These are phyloP conservation scores for Cardamine occulta DNA, from an alignment of 345 rosid species.

Conservation along the genomic window DNA sequence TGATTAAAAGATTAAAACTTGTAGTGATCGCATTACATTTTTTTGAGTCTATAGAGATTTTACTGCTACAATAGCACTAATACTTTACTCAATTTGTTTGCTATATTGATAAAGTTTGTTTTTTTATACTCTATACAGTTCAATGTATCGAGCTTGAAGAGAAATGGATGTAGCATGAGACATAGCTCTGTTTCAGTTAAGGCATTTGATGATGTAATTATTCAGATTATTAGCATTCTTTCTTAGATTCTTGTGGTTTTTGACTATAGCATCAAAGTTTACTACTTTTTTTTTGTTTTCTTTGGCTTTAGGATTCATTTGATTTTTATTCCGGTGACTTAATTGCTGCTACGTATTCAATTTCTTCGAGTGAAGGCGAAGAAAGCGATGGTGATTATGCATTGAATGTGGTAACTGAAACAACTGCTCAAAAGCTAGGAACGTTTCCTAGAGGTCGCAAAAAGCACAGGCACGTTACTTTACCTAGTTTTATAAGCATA, in stretches of 20 bases:
- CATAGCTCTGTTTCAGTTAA: slow-evolving; percentile 39
- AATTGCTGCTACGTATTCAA: slow-evolving; percentile 52
- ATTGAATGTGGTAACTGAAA: slow-evolving; percentile 54
- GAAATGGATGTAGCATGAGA: slow-evolving; percentile 29
- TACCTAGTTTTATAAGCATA: neutral
- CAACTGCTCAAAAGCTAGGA: slow-evolving; percentile 68
- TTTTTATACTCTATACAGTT: slow-evolving; percentile 34
- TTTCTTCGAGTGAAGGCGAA: slow-evolving; percentile 86
- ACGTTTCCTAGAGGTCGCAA: slow-evolving; percentile 59
- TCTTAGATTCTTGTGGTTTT: neutral
- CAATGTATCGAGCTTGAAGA: slow-evolving; percentile 37
- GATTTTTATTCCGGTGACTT: slow-evolving; percentile 50
- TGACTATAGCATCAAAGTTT: slow-evolving; percentile 4
- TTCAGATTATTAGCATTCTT: neutral
- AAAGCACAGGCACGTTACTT: slow-evolving; percentile 62
- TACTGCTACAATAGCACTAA: neutral
- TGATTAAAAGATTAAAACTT: neutral
- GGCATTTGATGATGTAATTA: slow-evolving; percentile 62
- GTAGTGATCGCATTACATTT: neutral
- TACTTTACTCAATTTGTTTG: neutral
- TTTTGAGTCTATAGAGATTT: neutral
- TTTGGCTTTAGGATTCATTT: slow-evolving; percentile 47
- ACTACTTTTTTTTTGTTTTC: neutral
- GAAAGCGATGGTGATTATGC: slow-evolving; percentile 73
- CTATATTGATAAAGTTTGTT: neutral